phyloP scores from a whole-genome alignment of 176 grass and related monocot genomes.

The Dendrocalamus sinicus region DNA sequence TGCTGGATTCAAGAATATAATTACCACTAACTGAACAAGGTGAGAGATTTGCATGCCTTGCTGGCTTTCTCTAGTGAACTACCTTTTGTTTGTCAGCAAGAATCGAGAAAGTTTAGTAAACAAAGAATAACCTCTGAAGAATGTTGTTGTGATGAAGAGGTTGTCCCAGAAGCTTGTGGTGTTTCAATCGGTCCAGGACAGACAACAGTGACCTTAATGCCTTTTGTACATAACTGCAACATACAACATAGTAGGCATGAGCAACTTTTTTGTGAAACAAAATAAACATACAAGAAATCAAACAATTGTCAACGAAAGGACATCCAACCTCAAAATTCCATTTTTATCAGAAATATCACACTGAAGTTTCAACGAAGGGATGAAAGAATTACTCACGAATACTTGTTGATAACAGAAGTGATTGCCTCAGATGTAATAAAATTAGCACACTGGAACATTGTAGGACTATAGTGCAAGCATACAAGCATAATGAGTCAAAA shows the following conservation, averaged over 20 bases:
- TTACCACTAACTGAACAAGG: neutral
- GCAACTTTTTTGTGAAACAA: slow-evolving; percentile 14
- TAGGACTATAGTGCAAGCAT: neutral
- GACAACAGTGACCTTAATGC: slow-evolving; percentile 88
- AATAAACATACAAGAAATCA: neutral
- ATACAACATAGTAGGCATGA: slow-evolving; percentile 36
- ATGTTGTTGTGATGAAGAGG: slow-evolving; percentile 52
- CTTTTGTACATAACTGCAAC: slow-evolving; percentile 84
- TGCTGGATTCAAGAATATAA: neutral
- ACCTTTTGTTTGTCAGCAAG: slow-evolving; percentile 11
- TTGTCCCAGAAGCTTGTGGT: slow-evolving; percentile 52
- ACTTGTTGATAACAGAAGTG: neutral
- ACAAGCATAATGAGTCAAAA: slow-evolving; percentile 3
- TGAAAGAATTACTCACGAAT: slow-evolving; percentile 18
- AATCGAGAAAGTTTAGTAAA: slow-evolving; percentile 20
- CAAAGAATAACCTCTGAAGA: slow-evolving; percentile 72
- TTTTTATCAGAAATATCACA: neutral
- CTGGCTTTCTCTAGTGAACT: neutral
- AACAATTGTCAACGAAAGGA: neutral
- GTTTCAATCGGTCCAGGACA: slow-evolving; percentile 92
- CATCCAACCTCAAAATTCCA: neutral
- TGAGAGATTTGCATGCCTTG: neutral
- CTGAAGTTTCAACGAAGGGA: neutral
- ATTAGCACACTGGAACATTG: neutral
- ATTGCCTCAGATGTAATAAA: neutral